Percentiles rank a stretch among this genome's conserved stretches.
Evolutionary conservation across 129 eudicot genomes (phyloP).

Genomic region (Escallonia herrerae): DNA sequence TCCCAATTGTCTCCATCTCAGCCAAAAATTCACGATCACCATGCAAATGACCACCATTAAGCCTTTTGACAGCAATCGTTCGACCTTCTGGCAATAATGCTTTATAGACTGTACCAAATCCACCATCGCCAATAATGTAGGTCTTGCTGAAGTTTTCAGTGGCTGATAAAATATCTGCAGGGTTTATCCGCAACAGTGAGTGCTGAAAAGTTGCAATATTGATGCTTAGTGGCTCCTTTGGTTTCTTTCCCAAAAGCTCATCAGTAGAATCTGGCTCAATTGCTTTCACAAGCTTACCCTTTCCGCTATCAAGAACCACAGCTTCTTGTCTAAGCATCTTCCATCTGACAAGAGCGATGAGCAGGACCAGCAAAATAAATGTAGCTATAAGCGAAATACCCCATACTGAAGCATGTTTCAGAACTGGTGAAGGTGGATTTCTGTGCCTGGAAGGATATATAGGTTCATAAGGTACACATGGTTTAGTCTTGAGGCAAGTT

Average conservation of each 20-base stretch:
- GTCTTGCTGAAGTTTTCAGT: constrained; percentile 93
- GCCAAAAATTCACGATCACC: constrained; percentile 91
- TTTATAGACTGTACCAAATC: constrained; percentile 83
- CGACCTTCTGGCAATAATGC: constrained; percentile 68
- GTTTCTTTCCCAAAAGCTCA: constrained; percentile 48
- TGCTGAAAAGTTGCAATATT: constrained; percentile 90
- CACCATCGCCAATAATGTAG: constrained; percentile 91
- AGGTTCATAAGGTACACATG: constrained; percentile 32
- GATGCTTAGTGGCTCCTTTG: constrained; percentile 79
- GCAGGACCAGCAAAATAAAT: constrained; percentile 28
- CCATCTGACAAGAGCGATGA: constrained; percentile 35
- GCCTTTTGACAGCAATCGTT: constrained; percentile 78
- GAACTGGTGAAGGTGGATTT: constrained; percentile 19
- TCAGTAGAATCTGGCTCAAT: constrained; percentile 37
- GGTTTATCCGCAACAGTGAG: constrained; percentile 48
- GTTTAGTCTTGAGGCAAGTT: constrained; percentile 37
- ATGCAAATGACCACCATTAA: constrained; percentile 66
- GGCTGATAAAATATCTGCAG: constrained; percentile 67
- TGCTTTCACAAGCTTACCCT: constrained; percentile 28
- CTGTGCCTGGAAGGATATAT: constrained; percentile 19
- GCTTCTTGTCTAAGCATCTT: constrained; percentile 31
- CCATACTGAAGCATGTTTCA: constrained; percentile 45
- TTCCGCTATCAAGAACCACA: constrained; percentile 25
- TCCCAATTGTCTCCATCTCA: constrained; percentile 93
- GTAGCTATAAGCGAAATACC: constrained; percentile 37